Evolutionary conservation across 2,329 filamentous ascomycete species (phyloP), one percentile per base, ranked within the genome.

Genomic region (Zymoseptoria tritici): DNA sequence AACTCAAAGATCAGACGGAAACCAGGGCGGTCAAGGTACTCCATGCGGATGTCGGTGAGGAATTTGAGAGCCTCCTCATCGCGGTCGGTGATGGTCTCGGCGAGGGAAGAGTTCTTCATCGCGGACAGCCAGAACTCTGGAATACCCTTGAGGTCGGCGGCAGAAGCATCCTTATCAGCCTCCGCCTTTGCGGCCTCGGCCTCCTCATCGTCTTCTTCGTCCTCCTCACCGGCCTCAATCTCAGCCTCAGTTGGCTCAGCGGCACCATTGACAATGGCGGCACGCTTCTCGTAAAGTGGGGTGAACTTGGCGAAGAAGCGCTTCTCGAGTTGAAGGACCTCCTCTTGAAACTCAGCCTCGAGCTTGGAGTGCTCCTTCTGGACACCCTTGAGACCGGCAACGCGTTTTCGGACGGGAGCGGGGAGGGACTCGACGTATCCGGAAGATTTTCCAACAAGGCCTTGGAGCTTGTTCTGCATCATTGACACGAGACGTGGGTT

Each of bases 221-320:
- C 84, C 71, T 87, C 84, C 79, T 97, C 90, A 66, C 94, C 94
- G 63, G 89, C 87, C 78, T 90, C 84, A 68, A 99, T 80, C 77
- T 97, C 91, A 46, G 87, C 85, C 59, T 95, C 90, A 62, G 89
- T 91, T 29, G 94, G 94, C 80, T 99, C 94, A 62, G 80, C 76
- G 65, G 80, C 79, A 69, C 94, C 94, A 78, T 97, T 97, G 77
- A 99, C 83, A 70, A 99, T 97, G 70, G 87, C 84, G 64, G 92
- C 85, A 77, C 94, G 92, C 83, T 94, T 94, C 83, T 97, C 81
- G 80, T 99, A 99, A 55, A 99, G 85, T 62, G 94, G 94, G 57
- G 91, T 96, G 80, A 97, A 99, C 80, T 97, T 97, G 79, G 90
- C 90, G 71, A 97, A 97, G 79, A 96, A 99, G 81, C 97, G 97